Percentiles rank a stretch among this genome's conserved stretches.
Conservation (phyloP, 352 stramenopile species). For the Phytopythium oedochilum region DNA sequence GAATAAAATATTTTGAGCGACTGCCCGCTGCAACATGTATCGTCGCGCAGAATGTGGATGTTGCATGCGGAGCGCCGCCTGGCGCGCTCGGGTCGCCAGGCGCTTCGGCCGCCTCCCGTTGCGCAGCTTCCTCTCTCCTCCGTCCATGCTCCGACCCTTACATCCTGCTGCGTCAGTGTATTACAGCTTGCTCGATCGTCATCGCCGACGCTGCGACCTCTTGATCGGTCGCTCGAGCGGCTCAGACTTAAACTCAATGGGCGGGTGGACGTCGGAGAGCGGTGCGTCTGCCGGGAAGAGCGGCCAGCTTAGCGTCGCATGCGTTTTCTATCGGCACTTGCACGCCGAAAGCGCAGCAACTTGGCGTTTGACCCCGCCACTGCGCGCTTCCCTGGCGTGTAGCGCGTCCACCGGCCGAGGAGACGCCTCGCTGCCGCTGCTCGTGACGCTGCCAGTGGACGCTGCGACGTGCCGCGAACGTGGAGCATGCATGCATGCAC, state of each 20-base stretch:
- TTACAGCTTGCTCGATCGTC: not conserved
- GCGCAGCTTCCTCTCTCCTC: not conserved
- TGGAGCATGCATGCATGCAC: not conserved
- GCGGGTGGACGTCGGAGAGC: not conserved
- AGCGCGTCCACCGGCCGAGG: not conserved
- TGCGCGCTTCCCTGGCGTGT: not conserved
- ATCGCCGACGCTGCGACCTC: not conserved
- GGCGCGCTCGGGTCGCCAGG: not conserved
- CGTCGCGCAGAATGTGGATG: not conserved
- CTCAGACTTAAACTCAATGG: conserved; percentile 21
- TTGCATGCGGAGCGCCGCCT: not conserved
- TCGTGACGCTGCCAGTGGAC: not conserved
- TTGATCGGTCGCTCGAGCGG: not conserved
- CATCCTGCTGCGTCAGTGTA: not conserved
- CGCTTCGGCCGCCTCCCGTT: not conserved
- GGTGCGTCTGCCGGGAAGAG: not conserved
- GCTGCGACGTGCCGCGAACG: not conserved
- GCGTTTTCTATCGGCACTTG: conserved; percentile 1
- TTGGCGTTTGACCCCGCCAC: not conserved
- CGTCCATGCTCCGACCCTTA: not conserved
- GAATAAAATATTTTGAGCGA: conserved; percentile 2
- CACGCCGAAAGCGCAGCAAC: not conserved
- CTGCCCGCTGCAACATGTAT: not conserved
- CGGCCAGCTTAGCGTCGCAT: not conserved
- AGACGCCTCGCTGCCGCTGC: not conserved